Percentiles rank a stretch among this genome's conserved stretches.
phyloP scores from a whole-genome alignment of 306 rosid species.

The Canavalia gladiata region DNA sequence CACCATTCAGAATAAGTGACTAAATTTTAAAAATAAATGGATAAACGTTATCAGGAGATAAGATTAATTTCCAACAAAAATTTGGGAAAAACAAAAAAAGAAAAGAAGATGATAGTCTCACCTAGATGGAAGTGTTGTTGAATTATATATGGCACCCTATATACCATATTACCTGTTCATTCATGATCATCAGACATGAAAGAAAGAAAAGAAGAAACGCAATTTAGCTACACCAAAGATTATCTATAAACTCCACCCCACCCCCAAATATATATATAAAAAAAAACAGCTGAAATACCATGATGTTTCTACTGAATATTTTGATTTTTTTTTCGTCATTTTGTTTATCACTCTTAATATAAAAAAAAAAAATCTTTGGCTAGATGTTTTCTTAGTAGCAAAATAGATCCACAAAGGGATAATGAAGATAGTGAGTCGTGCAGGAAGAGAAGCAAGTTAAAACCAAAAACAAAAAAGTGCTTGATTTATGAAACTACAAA shows the following conservation, averaged over 20 bases:
- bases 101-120: background rate
- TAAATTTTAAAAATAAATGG: background rate
- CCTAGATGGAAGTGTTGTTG: slow-evolving; percentile 28
- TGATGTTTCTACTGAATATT: background rate
- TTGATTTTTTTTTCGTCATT: too few species aligned
- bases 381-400: background rate
- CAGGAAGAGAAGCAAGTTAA: background rate
- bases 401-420: background rate
- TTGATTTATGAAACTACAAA: slow-evolving; percentile 3
- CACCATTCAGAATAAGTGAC: background rate
- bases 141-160: background rate
- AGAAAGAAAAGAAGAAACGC: background rate
- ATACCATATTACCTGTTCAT: slow-evolving; percentile 26
- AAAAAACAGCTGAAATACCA: background rate
- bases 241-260: too few species aligned
- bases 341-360: background rate
- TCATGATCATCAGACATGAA: slow-evolving; percentile 20
- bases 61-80: background rate
- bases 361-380: background rate
- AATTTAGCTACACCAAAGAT: background rate
- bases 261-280: too few species aligned
- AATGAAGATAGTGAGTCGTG: background rate
- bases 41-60: background rate
- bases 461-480: background rate
- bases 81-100: background rate